Conservation (phyloP, 441 rosid species). For the Francoa sonchifolia region DNA sequence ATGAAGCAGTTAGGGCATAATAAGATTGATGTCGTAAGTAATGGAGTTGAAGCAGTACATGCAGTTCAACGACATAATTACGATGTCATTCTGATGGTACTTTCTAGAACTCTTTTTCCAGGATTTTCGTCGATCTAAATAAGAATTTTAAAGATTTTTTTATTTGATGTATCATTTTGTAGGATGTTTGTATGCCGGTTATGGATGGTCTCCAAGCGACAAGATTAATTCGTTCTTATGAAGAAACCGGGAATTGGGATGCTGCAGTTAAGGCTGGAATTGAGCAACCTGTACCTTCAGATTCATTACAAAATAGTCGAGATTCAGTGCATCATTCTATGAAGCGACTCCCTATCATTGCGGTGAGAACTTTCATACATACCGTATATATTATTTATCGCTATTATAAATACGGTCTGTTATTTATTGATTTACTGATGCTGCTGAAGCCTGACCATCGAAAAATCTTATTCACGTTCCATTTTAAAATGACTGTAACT, state of each 20-base stretch:
- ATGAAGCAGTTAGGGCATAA: conserved; percentile 84
- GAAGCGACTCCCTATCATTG: conserved; percentile 60
- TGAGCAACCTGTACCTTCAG: conserved; percentile 21
- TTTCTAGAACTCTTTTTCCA: conserved; percentile 3
- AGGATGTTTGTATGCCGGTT: conserved; percentile 97
- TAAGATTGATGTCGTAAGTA: conserved; percentile 54
- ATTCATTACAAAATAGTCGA: conserved; percentile 10
- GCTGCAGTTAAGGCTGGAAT: conserved; percentile 64
- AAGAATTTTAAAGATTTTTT: too few species aligned
- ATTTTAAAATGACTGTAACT: too few species aligned
- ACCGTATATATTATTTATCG: too few species aligned
- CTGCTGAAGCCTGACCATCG: too few species aligned
- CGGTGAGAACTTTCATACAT: conserved; percentile 33
- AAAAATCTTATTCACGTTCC: too few species aligned
- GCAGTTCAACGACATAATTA: conserved; percentile 40
- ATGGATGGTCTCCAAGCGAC: conserved; percentile 91
- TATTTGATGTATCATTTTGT: conserved; percentile 11
- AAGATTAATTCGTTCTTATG: conserved; percentile 73
- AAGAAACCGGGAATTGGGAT: conserved; percentile 79
- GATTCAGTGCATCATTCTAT: conserved; percentile 14
- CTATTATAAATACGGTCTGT: too few species aligned
- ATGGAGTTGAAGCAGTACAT: conserved; percentile 73
- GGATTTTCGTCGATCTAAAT: too few species aligned
- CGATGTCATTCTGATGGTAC: conserved; percentile 84
- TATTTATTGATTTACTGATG: too few species aligned